These are phyloP conservation scores for Exsudoporus floridanus DNA, from an alignment of 1,284 basidiomycete genomes.

Conservation along the genomic window DNA sequence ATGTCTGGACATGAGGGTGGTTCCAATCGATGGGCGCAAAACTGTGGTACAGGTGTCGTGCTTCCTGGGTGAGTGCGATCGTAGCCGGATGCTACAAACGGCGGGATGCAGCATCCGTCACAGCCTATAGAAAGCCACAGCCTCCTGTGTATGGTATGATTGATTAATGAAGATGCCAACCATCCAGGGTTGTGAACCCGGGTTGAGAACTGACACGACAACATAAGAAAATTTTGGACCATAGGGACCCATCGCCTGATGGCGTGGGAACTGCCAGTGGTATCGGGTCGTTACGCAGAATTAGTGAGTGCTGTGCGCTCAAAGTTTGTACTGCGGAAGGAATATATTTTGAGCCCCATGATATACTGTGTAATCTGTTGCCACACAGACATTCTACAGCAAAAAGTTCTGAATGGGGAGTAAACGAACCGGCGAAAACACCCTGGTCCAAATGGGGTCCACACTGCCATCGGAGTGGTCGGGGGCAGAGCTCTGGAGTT, in stretches of 20 bases:
- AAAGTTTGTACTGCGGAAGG: slow-evolving; percentile 11
- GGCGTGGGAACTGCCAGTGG: not conserved
- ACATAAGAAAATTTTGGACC: not conserved
- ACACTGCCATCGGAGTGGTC: slow-evolving; percentile 13
- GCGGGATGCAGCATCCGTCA: slow-evolving; percentile 16
- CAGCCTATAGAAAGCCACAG: slow-evolving; percentile 22
- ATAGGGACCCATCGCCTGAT: not conserved
- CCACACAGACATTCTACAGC: not conserved
- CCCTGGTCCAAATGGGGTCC: not conserved
- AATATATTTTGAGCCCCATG: slow-evolving; percentile 1
- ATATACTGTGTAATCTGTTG: slow-evolving; percentile 5
- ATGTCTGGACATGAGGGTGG: slow-evolving; percentile 5
- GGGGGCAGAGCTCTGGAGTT: not conserved
- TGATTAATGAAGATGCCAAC: slow-evolving; percentile 26
- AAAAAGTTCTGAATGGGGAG: not conserved
- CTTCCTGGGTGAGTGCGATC: slow-evolving; percentile 14
- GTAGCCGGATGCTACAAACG: slow-evolving; percentile 6
- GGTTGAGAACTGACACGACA: slow-evolving; percentile 7
- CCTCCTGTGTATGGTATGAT: slow-evolving; percentile 7
- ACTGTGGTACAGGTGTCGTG: slow-evolving; percentile 23
- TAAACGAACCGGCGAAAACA: not conserved
- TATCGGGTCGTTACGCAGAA: too few species aligned
- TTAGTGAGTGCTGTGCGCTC: not conserved
- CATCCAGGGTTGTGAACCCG: slow-evolving; percentile 23
- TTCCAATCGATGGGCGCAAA: slow-evolving; percentile 23